Evolutionary conservation across 1,284 basidiomycete genomes (phyloP).

Genomic region (Rhizoctonia solani): DNA sequence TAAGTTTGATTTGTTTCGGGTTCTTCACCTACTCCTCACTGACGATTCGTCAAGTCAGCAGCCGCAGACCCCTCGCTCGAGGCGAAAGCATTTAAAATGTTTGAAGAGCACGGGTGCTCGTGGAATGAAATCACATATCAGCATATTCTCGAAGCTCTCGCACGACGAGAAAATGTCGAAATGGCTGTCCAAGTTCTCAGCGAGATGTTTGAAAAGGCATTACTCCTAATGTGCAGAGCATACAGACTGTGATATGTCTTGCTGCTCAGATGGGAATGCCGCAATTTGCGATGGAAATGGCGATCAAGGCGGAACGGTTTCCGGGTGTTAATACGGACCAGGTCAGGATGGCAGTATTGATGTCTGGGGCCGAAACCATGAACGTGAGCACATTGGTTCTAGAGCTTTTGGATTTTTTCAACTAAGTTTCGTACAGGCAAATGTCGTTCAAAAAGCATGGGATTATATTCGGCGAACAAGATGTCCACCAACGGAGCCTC

Average conservation of each 20-base stretch:
- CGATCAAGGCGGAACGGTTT: conserved; percentile 47
- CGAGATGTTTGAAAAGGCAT: conserved; percentile 55
- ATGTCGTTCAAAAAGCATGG: conserved; percentile 71
- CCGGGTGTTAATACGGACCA: conserved; percentile 56
- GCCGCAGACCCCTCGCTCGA: conserved; percentile 38
- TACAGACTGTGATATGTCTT: conserved; percentile 3
- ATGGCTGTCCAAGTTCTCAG: conserved; percentile 41
- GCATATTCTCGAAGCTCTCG: background rate
- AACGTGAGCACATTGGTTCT: conserved; percentile 57
- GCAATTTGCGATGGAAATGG: conserved; percentile 13
- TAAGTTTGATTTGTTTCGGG: conserved; percentile 44
- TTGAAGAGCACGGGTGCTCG: conserved; percentile 42
- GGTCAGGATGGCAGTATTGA: conserved; percentile 64
- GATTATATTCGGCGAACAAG: conserved; percentile 57
- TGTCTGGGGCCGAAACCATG: conserved; percentile 58
- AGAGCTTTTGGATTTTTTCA: conserved; percentile 6
- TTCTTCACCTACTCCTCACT: conserved; percentile 8
- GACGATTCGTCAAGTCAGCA: conserved; percentile 38
- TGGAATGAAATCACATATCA: conserved; percentile 44
- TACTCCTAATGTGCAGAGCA: conserved; percentile 48
- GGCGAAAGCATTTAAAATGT: conserved; percentile 49
- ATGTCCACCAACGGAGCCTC: conserved; percentile 71
- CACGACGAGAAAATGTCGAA: conserved; percentile 11
- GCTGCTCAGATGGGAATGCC: conserved; percentile 14
- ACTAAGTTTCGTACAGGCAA: conserved; percentile 52